phyloP scores from a whole-genome alignment of 2,329 filamentous ascomycete species.

The Aspergillus sp. region DNA sequence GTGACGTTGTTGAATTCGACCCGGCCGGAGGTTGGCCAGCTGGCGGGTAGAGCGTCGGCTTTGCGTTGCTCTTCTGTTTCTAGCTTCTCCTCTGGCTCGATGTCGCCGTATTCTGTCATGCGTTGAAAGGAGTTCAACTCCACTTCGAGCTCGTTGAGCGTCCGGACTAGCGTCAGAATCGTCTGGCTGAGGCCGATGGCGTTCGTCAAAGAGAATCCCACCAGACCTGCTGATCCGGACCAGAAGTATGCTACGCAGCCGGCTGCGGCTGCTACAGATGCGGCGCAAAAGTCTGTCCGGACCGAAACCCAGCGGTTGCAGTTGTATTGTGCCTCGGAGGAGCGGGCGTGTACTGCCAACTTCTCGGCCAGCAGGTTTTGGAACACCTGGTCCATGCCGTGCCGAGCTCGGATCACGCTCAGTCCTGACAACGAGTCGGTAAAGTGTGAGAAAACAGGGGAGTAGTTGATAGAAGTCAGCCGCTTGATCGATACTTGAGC shows the following conservation, averaged over 20 bases:
- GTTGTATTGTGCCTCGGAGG: conserved; percentile 56
- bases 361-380: conserved; percentile 54
- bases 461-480: conserved; percentile 51
- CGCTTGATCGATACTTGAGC: conserved; percentile 53
- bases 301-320: conserved; percentile 61
- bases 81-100: conserved; percentile 27
- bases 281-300: conserved; percentile 58
- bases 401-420: conserved; percentile 55
- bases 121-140: conserved; percentile 51
- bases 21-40: conserved; percentile 28
- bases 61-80: conserved; percentile 10
- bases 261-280: conserved; percentile 54
- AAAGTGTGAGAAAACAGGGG: conserved; percentile 61
- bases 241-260: conserved; percentile 56
- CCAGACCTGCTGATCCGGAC: conserved; percentile 53
- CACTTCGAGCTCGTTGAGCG: conserved; percentile 60
- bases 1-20: conserved; percentile 30
- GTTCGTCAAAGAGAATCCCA: conserved; percentile 60
- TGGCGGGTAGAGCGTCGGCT: conserved; percentile 18
- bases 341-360: conserved; percentile 50
- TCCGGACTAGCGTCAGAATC: conserved; percentile 55
- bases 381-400: conserved; percentile 53
- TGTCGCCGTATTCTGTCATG: conserved; percentile 28
- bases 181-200: conserved; percentile 57
- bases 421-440: conserved; percentile 56